Conservation (phyloP, 495 filamentous ascomycete genomes). For the Recurvomyces mirabilis region DNA sequence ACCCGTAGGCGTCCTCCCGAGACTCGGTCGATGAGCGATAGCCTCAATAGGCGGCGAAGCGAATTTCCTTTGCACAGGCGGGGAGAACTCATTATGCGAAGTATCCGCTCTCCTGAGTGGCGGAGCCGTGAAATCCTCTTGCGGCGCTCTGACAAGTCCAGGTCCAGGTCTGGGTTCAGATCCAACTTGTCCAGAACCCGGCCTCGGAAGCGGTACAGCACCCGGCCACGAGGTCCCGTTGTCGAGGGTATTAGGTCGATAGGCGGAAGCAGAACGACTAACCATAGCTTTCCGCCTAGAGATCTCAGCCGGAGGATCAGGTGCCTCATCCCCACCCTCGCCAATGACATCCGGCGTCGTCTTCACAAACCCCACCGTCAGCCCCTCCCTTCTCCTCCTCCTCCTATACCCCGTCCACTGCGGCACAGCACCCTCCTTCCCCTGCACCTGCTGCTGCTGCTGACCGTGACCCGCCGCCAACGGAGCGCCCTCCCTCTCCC, state of each 20-base stretch:
- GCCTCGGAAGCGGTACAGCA: neutral
- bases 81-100: constrained; percentile 10
- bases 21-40: constrained; percentile 3
- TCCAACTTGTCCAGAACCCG: neutral
- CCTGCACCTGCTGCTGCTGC: too few species aligned
- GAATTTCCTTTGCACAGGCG: constrained; percentile 6
- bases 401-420: constrained; percentile 13
- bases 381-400: constrained; percentile 43
- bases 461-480: neutral
- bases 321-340: constrained; percentile 74
- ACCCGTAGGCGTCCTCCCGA: constrained; percentile 8
- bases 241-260: neutral
- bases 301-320: constrained; percentile 56
- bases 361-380: constrained; percentile 61
- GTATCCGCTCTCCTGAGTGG: constrained; percentile 14
- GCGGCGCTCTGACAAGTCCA: neutral
- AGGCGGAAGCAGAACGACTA: constrained; percentile 1
- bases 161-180: neutral
- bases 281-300: constrained; percentile 34
- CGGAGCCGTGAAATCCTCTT: constrained; percentile 5
- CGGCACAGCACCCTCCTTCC: neutral
- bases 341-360: constrained; percentile 67
- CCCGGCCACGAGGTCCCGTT: neutral
- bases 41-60: neutral
- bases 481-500: too few species aligned